A percentile compares a stretch with the other conserved stretches of the same genome.
These are phyloP conservation scores for Puccinia polysora DNA, from an alignment of 1,284 basidiomycete genomes.

Conservation along the genomic window DNA sequence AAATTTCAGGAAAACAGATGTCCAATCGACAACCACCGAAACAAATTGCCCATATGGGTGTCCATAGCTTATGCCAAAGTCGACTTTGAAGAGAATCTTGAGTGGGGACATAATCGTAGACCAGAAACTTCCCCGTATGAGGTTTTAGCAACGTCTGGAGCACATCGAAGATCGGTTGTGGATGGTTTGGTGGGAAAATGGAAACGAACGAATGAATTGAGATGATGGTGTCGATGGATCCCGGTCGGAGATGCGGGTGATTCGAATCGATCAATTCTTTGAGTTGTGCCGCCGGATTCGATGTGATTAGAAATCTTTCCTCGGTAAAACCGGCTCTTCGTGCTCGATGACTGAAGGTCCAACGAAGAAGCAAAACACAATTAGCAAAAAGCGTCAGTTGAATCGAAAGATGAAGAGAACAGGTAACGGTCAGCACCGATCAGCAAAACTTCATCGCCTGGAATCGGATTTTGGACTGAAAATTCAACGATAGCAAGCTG, in stretches of 20 bases:
- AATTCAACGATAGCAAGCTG: too few species aligned
- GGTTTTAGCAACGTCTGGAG: neutral
- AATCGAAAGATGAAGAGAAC: too few species aligned
- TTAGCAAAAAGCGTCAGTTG: too few species aligned
- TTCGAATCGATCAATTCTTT: neutral
- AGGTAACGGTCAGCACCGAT: too few species aligned
- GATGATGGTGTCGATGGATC: slow-evolving; percentile 5
- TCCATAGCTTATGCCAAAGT: neutral
- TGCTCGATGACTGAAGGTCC: neutral
- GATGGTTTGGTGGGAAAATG: neutral
- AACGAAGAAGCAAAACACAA: too few species aligned
- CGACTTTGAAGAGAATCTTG: neutral
- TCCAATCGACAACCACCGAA: slow-evolving; percentile 11
- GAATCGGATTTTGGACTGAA: neutral
- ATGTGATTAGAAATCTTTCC: neutral
- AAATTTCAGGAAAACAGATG: neutral
- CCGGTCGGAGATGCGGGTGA: neutral
- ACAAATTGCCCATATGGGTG: neutral
- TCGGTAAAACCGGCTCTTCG: neutral
- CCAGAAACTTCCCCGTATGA: neutral
- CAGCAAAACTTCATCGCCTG: too few species aligned
- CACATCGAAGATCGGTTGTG: neutral
- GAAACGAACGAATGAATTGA: neutral
- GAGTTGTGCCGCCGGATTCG: neutral
- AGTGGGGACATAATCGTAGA: slow-evolving; percentile 1